phyloP scores from a whole-genome alignment of 495 filamentous ascomycete genomes.

The Penicillium mononematosum region DNA sequence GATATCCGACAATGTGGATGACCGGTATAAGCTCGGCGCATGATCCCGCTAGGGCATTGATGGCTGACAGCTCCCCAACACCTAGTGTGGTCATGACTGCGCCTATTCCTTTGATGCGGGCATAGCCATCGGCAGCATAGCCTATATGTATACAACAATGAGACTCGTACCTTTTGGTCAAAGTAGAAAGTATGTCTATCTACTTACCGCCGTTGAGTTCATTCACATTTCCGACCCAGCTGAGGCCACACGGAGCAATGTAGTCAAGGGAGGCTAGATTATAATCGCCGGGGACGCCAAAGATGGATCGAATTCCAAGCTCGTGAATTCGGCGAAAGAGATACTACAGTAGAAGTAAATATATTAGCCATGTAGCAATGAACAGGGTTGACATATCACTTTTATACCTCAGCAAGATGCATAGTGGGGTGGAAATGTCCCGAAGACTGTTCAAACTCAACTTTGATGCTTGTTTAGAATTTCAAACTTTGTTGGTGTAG shows the following conservation, averaged over 20 bases:
- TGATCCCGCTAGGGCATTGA: slow-evolving; percentile 69
- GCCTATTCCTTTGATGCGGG: slow-evolving; percentile 65
- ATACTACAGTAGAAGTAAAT: slow-evolving; percentile 38
- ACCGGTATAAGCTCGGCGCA: slow-evolving; percentile 74
- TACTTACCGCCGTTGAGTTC: slow-evolving; percentile 67
- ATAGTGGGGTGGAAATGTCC: not conserved
- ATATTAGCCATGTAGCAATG: not conserved
- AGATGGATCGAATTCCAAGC: slow-evolving; percentile 62
- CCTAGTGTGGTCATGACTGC: slow-evolving; percentile 77
- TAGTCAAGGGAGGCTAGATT: slow-evolving; percentile 68
- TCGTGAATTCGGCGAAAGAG: slow-evolving; percentile 68
- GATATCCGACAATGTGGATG: slow-evolving; percentile 73
- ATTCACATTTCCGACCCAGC: slow-evolving; percentile 76
- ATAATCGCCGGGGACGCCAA: slow-evolving; percentile 72
- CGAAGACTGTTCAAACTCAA: not conserved
- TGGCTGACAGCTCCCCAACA: slow-evolving; percentile 72
- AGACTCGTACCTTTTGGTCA: not conserved
- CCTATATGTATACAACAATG: not conserved
- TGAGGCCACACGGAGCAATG: slow-evolving; percentile 55
- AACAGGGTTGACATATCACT: not conserved
- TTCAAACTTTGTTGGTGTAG: not conserved
- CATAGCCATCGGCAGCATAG: slow-evolving; percentile 80
- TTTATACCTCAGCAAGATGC: slow-evolving; percentile 4
- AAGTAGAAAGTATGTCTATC: not conserved
- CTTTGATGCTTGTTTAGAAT: not conserved